A percentile compares a stretch with the other conserved stretches of the same genome.
Evolutionary conservation across 1,139 yeast genomes (phyloP).

Genomic region (Blastobotrys proliferans): DNA sequence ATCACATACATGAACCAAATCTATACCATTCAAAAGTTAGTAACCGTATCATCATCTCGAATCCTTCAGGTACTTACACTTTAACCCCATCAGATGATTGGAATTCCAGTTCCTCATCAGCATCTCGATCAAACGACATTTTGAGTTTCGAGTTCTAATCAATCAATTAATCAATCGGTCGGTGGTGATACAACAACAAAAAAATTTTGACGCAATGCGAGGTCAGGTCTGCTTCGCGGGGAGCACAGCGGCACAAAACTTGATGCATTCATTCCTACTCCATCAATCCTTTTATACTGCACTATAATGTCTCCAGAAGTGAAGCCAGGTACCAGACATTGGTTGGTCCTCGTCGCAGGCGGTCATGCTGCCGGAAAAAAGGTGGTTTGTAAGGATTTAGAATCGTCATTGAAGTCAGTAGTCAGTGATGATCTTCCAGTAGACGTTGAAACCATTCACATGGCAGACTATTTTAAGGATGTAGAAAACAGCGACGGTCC

Average conservation of each 20-base stretch:
- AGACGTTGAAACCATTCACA: conserved; percentile 25
- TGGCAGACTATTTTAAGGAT: conserved; percentile 26
- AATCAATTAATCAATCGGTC: no score
- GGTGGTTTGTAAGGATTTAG: conserved; percentile 30
- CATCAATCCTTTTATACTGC: no score
- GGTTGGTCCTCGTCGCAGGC: conserved; percentile 61
- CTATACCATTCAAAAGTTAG: conserved; percentile 11
- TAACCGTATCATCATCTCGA: background rate
- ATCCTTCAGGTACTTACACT: conserved; percentile 23
- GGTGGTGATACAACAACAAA: no score
- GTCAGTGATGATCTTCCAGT: conserved; percentile 16
- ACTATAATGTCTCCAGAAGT: no score
- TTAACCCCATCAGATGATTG: conserved; percentile 60
- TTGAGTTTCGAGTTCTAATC: background rate
- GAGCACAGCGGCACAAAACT: no score
- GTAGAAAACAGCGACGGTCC: conserved; percentile 22
- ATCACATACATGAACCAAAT: conserved; percentile 19
- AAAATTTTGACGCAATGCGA: no score
- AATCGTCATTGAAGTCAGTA: conserved; percentile 16
- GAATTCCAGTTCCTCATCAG: conserved; percentile 55
- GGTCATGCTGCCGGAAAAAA: conserved; percentile 70
- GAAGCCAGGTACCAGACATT: conserved; percentile 19
- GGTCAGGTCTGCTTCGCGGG: no score
- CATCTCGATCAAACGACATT: conserved; percentile 47
- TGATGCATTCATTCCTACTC: no score